Evolutionary conservation across 202 grass and related monocot genomes (phyloP).

Genomic region (Schoenoplectus tabernaemontani): DNA sequence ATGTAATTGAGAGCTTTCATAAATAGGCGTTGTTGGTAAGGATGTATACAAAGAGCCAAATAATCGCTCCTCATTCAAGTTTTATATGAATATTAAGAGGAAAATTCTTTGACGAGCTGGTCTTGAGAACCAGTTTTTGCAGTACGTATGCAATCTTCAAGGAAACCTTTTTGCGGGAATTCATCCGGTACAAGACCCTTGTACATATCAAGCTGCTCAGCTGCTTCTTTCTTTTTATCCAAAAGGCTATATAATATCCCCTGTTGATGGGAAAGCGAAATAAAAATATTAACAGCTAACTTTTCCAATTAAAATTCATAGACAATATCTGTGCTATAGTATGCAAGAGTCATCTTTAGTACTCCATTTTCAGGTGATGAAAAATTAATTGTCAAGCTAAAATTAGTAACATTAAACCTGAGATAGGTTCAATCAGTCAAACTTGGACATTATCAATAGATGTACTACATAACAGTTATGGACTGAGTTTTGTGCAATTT

Average conservation of each 20-base stretch:
- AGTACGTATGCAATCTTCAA: slow-evolving; percentile 56
- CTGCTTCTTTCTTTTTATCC: slow-evolving; percentile 65
- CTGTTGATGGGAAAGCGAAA: slow-evolving; percentile 29
- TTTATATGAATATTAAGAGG: slow-evolving; percentile 32
- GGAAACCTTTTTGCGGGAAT: slow-evolving; percentile 80
- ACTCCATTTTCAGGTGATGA: not conserved
- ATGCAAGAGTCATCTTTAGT: not conserved
- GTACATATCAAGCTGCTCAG: slow-evolving; percentile 55
- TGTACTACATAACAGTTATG: not conserved
- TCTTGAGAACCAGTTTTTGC: slow-evolving; percentile 51
- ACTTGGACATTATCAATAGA: not conserved
- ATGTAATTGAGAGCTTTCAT: no score
- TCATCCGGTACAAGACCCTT: slow-evolving; percentile 76
- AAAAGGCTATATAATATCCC: slow-evolving; percentile 74
- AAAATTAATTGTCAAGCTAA: no score
- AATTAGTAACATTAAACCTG: not conserved
- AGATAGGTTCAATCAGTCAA: not conserved
- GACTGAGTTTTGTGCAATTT: not conserved
- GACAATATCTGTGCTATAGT: not conserved
- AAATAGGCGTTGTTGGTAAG: no score
- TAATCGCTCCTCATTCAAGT: slow-evolving; percentile 66
- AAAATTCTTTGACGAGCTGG: slow-evolving; percentile 38
- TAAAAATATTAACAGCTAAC: not conserved
- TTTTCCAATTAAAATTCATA: not conserved
- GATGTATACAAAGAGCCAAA: not conserved